Base-by-base conservation (phyloP, 73 alveolate species). In the Urostyla sp. region DNA sequence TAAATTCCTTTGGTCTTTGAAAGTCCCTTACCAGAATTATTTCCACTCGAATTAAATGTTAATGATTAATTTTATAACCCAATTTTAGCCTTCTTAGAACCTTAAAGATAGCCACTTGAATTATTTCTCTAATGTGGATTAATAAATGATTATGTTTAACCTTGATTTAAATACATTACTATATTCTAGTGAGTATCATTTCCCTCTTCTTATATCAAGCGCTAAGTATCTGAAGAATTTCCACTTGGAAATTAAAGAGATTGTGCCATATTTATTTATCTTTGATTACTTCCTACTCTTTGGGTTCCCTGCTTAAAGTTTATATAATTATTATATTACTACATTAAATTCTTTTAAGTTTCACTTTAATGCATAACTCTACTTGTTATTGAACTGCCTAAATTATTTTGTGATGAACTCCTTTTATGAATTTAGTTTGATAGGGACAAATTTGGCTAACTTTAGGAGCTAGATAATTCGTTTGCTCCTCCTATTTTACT, bases 301-400 rank as follows among this genome's bases (percentile, higher is more conserved):
- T 63, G 30, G 36, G 79, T 63, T 2, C 79, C 60, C 13, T 63
- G 11, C 45, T 63, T 63, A 28, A 63, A 23, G 24, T 55, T 55
- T 21, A 63, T 63, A 31, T 63, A 63, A 50, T 63, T 63, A 43
- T 63, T 63, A 46, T 63, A 63, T 43, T 63, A 23, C 45, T 63
- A 27, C 21, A 63, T 2, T 2, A 63, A 21, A 63, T 63, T 63
- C 72, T 55, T 55, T 55, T 55, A 27, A 40, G n/a, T 40, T 40
- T 55, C 72, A 40, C 7, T 55, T 46, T 3, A 13, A 23, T 5
- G 10, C 60, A 28, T 49, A 26, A 8, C 28, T 2, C 11, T 57
- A 60, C 31, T 63, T 63, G 8, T 43, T 63, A 63, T 63, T 63
- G 8, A 63, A 5, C 6, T 57, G 61, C 20, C 61, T 63, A 44